These are phyloP conservation scores for Irpex sp. DNA, from an alignment of 1,284 basidiomycete species.

Conservation along the genomic window DNA sequence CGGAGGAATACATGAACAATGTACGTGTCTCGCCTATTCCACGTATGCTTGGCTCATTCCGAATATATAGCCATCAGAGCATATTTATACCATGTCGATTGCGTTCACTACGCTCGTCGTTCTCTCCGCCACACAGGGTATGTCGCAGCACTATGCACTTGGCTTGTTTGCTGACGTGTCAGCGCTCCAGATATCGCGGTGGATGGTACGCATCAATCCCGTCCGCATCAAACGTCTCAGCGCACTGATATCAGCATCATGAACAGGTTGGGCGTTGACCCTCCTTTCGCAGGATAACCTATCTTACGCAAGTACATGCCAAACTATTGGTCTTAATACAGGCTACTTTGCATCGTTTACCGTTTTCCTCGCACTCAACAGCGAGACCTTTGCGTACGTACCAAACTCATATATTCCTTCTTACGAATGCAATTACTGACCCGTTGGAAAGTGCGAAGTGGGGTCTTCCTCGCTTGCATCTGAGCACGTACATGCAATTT, in stretches of 20 bases:
- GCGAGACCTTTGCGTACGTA: constrained; percentile 84
- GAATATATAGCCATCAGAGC: constrained; percentile 67
- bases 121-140: constrained; percentile 96
- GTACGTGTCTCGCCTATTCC: constrained; percentile 43
- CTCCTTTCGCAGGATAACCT: constrained; percentile 94
- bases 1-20: constrained; percentile 78
- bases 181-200: constrained; percentile 84
- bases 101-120: constrained; percentile 91
- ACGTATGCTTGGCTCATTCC: not conserved
- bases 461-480: constrained; percentile 79
- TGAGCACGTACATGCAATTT: constrained; percentile 84
- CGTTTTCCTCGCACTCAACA: constrained; percentile 96
- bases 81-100: constrained; percentile 79
- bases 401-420: not conserved
- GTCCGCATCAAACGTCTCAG: not conserved
- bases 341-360: constrained; percentile 98
- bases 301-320: constrained; percentile 96
- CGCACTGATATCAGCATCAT: not conserved
- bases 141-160: constrained; percentile 15
- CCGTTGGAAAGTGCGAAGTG: constrained; percentile 60
- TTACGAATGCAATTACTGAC: constrained; percentile 6
- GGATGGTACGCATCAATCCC: constrained; percentile 56
- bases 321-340: constrained; percentile 95
- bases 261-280: constrained; percentile 90
- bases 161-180: not conserved